Base-by-base conservation (phyloP, 768 basidiomycete species). In the Suillus subaureus region DNA sequence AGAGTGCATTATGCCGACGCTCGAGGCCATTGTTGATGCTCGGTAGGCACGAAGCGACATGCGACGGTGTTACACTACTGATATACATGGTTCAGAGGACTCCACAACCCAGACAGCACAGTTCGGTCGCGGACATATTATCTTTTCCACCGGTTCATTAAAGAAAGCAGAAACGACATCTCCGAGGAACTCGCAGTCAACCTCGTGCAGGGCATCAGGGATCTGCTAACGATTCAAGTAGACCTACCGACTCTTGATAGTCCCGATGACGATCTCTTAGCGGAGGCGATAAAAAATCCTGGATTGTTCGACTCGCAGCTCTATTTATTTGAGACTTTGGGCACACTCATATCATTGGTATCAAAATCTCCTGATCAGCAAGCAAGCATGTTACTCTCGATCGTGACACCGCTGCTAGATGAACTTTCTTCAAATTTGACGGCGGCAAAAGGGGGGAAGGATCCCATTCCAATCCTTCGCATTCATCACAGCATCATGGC, bases 401-500 rank as follows among this genome's bases (percentile, higher is more conserved):
- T 96, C 55, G 89, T 93, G 55, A 89, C 89, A 37, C 96, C 97
- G 0, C 80, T 98, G 39, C 83, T 96, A 78, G 85, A 88, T 54
- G 90, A 91, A 35, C 82, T 95, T 47, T 87, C 85, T 69, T 78
- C 87, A 31, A 80, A 74, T 62, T 81, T 89, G 70, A 82, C 83
- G 56, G 82, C 82, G 57, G 81, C 81, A 35, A 86, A 88, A 68
- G 86, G 86, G 11, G 76, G 84, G 4, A 83, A 86, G 55, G 92
- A 95, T 69, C 79, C 93, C 7, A 75, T 92, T 52, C 85, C 93
- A n/a, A 88, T 97, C 70, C 82, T 98, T 63, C 89, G 88, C 72
- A 87, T 95, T 9, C 97, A 99, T 71, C 96, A 99, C 79, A 84
- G 90, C 69, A 91, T 98, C 75, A 92, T 97, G 89, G 96, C 97